Percentiles rank a stretch among this genome's conserved stretches.
Evolutionary conservation across 2,329 filamentous ascomycete genomes (phyloP).

Genomic region (Alternaria arbusti): DNA sequence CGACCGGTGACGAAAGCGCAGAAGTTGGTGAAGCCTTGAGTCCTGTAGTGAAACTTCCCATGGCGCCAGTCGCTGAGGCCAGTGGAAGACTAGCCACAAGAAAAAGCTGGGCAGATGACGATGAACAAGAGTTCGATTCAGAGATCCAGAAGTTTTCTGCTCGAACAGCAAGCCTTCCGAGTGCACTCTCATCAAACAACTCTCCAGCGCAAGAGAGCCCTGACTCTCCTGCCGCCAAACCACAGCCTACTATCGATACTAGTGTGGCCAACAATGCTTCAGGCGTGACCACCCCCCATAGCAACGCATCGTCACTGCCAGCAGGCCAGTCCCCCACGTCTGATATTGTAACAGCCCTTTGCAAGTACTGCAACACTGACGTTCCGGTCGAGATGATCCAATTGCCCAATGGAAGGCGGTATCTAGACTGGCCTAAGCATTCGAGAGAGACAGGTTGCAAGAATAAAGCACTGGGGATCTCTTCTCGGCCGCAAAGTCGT

Average conservation of each 20-base stretch:
- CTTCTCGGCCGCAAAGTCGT: background rate
- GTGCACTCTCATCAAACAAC: background rate
- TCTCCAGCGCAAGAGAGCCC: background rate
- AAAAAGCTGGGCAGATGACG: background rate
- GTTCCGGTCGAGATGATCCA: background rate
- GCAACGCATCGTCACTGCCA: background rate
- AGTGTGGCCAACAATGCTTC: background rate
- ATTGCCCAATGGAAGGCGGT: background rate
- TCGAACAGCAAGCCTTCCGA: background rate
- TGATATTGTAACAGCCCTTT: background rate
- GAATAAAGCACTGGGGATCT: fast-evolving
- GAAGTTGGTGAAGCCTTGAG: background rate
- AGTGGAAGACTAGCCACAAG: background rate
- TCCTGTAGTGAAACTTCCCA: background rate
- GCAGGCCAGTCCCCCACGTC: background rate
- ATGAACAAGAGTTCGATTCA: background rate
- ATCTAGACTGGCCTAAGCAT: background rate
- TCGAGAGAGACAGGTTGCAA: background rate
- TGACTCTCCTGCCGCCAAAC: background rate
- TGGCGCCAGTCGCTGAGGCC: background rate
- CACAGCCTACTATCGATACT: background rate
- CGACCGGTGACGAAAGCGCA: background rate
- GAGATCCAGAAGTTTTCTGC: background rate
- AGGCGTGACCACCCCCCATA: background rate
- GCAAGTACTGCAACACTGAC: background rate